phyloP scores from a whole-genome alignment of 257 asterid genomes.

The Datura wrightii region DNA sequence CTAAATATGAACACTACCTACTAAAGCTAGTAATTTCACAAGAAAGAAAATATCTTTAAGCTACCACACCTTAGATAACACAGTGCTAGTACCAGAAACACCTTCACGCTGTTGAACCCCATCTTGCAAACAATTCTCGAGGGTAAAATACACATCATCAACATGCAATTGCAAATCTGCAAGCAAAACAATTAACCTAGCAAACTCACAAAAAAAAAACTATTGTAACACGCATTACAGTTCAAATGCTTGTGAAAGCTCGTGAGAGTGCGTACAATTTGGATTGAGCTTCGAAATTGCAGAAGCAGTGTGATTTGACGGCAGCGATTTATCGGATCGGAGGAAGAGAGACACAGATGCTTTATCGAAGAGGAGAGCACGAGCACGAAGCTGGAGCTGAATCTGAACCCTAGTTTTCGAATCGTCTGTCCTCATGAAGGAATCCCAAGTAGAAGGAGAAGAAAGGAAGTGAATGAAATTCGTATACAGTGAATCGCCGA shows the following conservation, averaged over 20 bases:
- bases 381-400: slow-evolving; percentile 87
- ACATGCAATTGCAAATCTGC: slow-evolving; percentile 94
- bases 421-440: slow-evolving; percentile 76
- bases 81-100: slow-evolving; percentile 51
- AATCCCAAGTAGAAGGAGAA: slow-evolving; percentile 78
- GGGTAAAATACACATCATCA: slow-evolving; percentile 89
- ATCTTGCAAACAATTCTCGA: slow-evolving; percentile 70
- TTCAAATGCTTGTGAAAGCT: not conserved
- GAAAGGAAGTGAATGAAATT: slow-evolving; percentile 71
- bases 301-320: slow-evolving; percentile 37
- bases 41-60: not conserved
- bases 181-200: not conserved
- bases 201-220: slow-evolving; percentile 9
- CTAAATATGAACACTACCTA: not conserved
- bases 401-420: slow-evolving; percentile 69
- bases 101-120: slow-evolving; percentile 33
- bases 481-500: slow-evolving; percentile 78
- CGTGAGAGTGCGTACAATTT: slow-evolving; percentile 53
- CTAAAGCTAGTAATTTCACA: not conserved
- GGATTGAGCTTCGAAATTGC: slow-evolving; percentile 72
- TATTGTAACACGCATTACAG: not conserved
- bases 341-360: slow-evolving; percentile 66
- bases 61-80: slow-evolving; percentile 62
- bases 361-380: slow-evolving; percentile 92
- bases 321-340: slow-evolving; percentile 42